Evolutionary conservation across 306 rosid species (phyloP).

Genomic region (Trifolium pratense): DNA sequence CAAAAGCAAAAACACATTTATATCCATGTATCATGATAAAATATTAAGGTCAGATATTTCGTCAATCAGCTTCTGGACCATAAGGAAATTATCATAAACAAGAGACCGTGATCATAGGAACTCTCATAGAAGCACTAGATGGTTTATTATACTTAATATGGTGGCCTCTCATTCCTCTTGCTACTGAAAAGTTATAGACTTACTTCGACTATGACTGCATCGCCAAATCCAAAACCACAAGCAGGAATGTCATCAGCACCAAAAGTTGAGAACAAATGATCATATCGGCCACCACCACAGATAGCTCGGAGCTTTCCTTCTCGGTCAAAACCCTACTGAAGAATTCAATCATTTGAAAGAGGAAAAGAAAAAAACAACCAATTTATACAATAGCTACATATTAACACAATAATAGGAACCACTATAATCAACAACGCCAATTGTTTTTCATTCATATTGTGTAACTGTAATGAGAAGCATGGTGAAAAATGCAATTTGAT

Average conservation of each 20-base stretch:
- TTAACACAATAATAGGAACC: constrained; percentile 29
- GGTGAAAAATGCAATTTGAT: constrained; percentile 25
- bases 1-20: constrained; percentile 7
- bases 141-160: constrained; percentile 25
- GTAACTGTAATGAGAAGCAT: constrained; percentile 27
- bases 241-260: constrained; percentile 93
- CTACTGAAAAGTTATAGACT: constrained; percentile 44
- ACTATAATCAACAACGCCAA: constrained; percentile 1
- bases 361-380: constrained; percentile 28
- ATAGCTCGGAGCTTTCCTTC: constrained; percentile 96
- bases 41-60: background rate
- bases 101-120: constrained; percentile 24
- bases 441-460: constrained; percentile 9
- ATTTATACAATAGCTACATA: constrained; percentile 27
- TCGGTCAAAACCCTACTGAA: constrained; percentile 84
- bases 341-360: constrained; percentile 38
- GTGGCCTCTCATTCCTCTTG: constrained; percentile 27
- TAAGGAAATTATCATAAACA: background rate
- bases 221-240: constrained; percentile 98
- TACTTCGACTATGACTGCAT: constrained; percentile 96
- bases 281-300: constrained; percentile 98
- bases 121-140: constrained; percentile 12
- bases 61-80: background rate
- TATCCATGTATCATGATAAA: constrained; percentile 2
- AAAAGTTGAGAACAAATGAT: constrained; percentile 84